A percentile compares a stretch with the other conserved stretches of the same genome.
These are phyloP conservation scores for Epichloe typhina DNA, from an alignment of 2,329 filamentous ascomycete genomes.

Conservation along the genomic window DNA sequence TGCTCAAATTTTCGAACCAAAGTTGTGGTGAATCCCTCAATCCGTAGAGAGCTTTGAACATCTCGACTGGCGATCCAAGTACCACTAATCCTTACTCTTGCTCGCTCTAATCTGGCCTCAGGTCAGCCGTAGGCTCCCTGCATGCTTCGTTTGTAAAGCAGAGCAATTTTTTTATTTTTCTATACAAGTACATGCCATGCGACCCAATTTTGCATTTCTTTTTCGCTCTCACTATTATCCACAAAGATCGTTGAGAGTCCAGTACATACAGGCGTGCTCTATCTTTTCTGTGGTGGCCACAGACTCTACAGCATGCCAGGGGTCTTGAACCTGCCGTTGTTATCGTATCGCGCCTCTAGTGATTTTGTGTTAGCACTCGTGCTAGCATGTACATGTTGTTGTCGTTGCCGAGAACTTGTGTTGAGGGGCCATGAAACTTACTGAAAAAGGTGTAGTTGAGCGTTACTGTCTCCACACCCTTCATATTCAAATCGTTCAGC, in stretches of 20 bases:
- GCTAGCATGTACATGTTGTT: not conserved
- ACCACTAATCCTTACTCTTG: too few species aligned
- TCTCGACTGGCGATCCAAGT: too few species aligned
- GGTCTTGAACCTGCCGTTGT: conserved; percentile 30
- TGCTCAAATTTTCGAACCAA: too few species aligned
- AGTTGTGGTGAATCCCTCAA: too few species aligned
- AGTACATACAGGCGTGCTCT: not conserved
- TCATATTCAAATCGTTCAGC: conserved; percentile 84
- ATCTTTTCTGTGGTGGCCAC: not conserved
- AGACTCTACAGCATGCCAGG: conserved; percentile 14
- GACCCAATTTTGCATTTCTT: not conserved
- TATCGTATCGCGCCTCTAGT: conserved; percentile 32
- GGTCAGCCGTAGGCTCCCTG: too few species aligned
- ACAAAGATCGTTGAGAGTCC: not conserved
- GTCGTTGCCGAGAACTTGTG: too few species aligned
- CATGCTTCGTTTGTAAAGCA: not conserved
- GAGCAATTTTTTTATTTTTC: not conserved
- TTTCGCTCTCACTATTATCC: not conserved
- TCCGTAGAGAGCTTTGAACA: too few species aligned
- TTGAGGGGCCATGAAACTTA: conserved; percentile 33
- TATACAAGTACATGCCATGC: not conserved
- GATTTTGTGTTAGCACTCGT: not conserved
- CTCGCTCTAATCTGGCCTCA: too few species aligned
- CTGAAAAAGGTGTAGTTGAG: conserved; percentile 98
- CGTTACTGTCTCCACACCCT: conserved; percentile 86